Percentiles rank a stretch among this genome's conserved stretches.
These are phyloP conservation scores for Pholiota molesta DNA, from an alignment of 768 basidiomycete genomes.

Conservation along the genomic window DNA sequence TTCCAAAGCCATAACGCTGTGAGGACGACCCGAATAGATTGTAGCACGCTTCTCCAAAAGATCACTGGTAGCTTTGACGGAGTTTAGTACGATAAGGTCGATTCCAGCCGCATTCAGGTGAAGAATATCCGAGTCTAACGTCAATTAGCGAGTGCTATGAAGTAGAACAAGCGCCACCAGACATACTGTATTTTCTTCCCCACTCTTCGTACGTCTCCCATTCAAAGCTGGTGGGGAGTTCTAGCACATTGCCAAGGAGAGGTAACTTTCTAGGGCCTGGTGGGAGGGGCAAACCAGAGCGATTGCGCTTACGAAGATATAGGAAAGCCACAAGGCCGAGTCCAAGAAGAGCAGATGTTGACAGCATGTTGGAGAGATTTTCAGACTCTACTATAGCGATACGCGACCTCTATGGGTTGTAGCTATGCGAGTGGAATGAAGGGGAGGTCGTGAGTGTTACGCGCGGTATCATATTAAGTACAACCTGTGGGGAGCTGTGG, in stretches of 20 bases:
- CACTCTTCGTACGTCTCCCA: slow-evolving; percentile 47
- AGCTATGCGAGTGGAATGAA: not conserved
- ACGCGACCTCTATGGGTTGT: not conserved
- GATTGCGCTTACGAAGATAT: slow-evolving; percentile 1
- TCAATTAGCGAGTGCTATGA: not conserved
- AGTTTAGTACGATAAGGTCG: slow-evolving; percentile 24
- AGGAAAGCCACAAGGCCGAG: not conserved
- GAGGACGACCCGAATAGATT: slow-evolving; percentile 23
- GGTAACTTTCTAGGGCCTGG: slow-evolving; percentile 9
- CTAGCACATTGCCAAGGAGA: slow-evolving; percentile 44
- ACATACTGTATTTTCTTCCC: slow-evolving; percentile 42
- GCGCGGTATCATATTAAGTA: not conserved
- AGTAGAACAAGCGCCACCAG: not conserved
- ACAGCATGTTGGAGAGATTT: not conserved
- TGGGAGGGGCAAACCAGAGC: slow-evolving; percentile 6
- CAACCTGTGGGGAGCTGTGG: not conserved
- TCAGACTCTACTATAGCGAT: not conserved
- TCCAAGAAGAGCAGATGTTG: not conserved
- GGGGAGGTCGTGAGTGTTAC: not conserved
- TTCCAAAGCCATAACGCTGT: slow-evolving; percentile 10
- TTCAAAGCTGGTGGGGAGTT: slow-evolving; percentile 42
- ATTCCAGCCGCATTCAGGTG: slow-evolving; percentile 22
- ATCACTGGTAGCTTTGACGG: slow-evolving; percentile 21
- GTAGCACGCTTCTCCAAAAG: slow-evolving; percentile 25
- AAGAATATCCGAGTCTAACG: slow-evolving; percentile 26